Percentiles rank a stretch among this genome's conserved stretches.
Evolutionary conservation across 208 protist genomes (phyloP).

Genomic region (Trypanosoma conorhini): DNA sequence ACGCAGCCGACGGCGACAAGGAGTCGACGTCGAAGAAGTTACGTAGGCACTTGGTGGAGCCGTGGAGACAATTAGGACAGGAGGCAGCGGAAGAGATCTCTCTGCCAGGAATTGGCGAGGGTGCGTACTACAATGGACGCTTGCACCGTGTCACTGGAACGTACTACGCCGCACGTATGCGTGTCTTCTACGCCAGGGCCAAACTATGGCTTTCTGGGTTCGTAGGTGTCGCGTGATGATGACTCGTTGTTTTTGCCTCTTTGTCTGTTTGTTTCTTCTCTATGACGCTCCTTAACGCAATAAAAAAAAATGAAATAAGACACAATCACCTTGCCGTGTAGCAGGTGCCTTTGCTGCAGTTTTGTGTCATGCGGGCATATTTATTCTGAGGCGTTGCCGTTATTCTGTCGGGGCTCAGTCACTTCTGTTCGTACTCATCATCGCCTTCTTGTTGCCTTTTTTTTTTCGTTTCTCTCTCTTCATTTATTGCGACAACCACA

Average conservation of each 20-base stretch:
- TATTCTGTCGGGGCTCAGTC: background rate
- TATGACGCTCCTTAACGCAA: background rate
- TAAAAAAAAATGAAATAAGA: background rate
- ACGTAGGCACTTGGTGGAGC: conserved; percentile 54
- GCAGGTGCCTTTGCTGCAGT: no score
- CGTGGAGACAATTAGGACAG: conserved; percentile 38
- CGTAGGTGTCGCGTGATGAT: conserved; percentile 1
- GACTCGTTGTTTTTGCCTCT: background rate
- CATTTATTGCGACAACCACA: background rate
- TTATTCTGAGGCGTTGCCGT: background rate
- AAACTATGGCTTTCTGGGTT: conserved; percentile 9
- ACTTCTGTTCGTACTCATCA: background rate
- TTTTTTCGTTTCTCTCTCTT: background rate
- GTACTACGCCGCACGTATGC: conserved; percentile 38
- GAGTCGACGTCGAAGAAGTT: conserved; percentile 3
- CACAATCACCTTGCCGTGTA: background rate
- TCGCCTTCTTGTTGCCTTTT: background rate
- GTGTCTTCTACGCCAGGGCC: conserved; percentile 13
- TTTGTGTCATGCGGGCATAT: background rate
- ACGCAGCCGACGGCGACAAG: background rate
- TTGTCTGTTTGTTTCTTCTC: background rate
- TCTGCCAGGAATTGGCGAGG: conserved; percentile 49
- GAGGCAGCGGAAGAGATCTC: conserved; percentile 18
- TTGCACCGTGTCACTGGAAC: conserved; percentile 62
- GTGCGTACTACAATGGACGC: conserved; percentile 60